These are phyloP conservation scores for Ensete glaucum DNA, from an alignment of 176 grass and related monocot genomes.

Conservation along the genomic window DNA sequence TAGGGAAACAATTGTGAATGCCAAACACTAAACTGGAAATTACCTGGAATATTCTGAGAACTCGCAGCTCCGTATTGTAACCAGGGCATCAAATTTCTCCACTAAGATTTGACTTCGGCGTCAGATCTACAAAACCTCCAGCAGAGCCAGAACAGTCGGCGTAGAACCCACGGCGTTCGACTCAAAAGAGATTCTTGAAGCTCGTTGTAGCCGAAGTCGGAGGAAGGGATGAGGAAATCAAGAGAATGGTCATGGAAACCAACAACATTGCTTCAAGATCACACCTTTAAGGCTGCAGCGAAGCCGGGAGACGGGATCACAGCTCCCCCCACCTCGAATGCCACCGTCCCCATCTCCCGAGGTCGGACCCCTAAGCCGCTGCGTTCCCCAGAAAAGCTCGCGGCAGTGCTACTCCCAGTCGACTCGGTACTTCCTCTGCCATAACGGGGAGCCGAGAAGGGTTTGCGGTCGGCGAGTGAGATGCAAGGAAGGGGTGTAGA, in stretches of 20 bases:
- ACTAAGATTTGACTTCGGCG: neutral
- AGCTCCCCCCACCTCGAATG: neutral
- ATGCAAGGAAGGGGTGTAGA: neutral
- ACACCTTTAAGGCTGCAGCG: neutral
- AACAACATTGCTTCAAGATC: constrained; percentile 3
- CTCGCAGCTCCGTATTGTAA: neutral
- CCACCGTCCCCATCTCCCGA: neutral
- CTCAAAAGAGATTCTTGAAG: neutral
- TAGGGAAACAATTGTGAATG: neutral
- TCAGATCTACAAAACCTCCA: neutral
- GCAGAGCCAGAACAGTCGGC: neutral
- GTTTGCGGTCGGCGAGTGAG: neutral
- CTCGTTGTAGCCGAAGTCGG: neutral
- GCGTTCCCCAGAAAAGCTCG: neutral
- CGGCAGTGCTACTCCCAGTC: neutral
- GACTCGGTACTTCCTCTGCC: neutral
- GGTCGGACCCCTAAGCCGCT: neutral
- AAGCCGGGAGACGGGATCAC: neutral
- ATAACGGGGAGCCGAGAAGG: too few species aligned
- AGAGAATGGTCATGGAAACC: neutral
- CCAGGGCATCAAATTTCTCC: neutral
- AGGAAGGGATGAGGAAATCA: neutral
- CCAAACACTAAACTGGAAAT: neutral
- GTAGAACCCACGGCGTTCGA: neutral
- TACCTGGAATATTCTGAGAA: neutral